Evolutionary conservation across 805 yeast species (phyloP), one percentile per base, ranked within the genome.

Genomic region (Saccharomycopsis synnaedendra): DNA sequence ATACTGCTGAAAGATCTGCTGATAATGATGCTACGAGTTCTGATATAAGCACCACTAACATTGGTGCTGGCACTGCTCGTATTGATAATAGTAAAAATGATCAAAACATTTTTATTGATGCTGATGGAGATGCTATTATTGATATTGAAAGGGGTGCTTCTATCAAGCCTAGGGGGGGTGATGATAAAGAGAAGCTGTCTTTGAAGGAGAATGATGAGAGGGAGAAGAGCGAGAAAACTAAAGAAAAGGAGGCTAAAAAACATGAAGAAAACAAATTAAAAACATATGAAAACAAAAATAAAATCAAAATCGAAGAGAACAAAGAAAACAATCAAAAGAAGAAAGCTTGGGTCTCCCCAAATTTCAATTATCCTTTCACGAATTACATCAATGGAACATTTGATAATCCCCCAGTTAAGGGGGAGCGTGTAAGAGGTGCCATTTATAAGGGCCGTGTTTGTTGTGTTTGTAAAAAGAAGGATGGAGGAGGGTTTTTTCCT

Each of bases 391-490:
- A 42, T 34, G 43, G 50, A 11, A 29, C 37, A 11, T 30, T 19
- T 29, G 40, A 37, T 8, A 8, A 10, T n/a, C 49, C 49, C 29
- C 10, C 53, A 5, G 51, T 53, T 6, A 39, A 40, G 19, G 46
- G 44, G 32, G 40, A 53, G 32, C 48, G 19, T 19, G 19, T 19
- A 19, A 19, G 19, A 19, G 2, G 19, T 19, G 19, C 19, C 19
- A 19, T 19, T 19, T 19, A 19, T 19, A 19, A 19, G 19, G 19
- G 19, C 19, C 19, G 19, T 19, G 19, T 53, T 4, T 84, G 93
- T 58, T 72, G 78, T 42, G 75, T 83, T 0, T 84, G 93, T 55
- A 62, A 72, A 3, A 71, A 65, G 7, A 45, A 55, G 4, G 70
- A 67, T 8, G 58, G 31, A 3, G 38, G 27, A 4, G 53, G 62